Evolutionary conservation across 768 basidiomycete genomes (phyloP), one percentile per base, ranked within the genome.

Genomic region (Tylopilus sp.): DNA sequence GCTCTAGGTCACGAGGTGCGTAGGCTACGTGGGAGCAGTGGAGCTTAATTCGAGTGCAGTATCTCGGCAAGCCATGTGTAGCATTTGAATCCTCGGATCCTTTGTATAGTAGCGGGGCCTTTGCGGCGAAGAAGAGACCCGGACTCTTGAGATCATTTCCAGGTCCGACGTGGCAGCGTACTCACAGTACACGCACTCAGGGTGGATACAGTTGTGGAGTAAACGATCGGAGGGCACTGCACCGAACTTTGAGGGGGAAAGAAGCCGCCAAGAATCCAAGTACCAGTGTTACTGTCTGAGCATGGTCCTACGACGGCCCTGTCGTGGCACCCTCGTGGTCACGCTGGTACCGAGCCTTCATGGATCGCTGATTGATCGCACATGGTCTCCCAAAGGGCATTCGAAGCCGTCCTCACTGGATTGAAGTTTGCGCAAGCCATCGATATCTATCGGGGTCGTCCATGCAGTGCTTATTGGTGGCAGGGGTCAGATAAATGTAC

Each of bases 321-420:
- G 50, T 49, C 16, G 52, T 45, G 47, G 52, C 42, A 19, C 41
- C 51, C 48, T 55, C 52, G 53, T 64, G 63, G 63, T 50, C 37
- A 38, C 13, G 46, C n/a, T 24, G 48, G 50, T 33, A 36, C 26
- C 13, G 33, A 41, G n/a, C 25, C 11, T 46, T 50, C 24, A 41
- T 51, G 51, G 50, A 54, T 55, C 61, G 45, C 22, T 49, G 47
- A 60, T 60, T 47, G 57, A 57, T 48, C 54, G 45, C 48, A 52
- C 42, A 19, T 17, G 6, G 17, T 36, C 13, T 29, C 29, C 24
- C 31, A 37, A 19, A 17, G 13, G 40, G 7, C 31, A 25, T 43
- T 16, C 4, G 24, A 21, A 26, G 33, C 22, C 11, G 34, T 44
- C 6, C 24, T 21, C 36, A 12, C 36, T 2, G 31, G 12, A 6